phyloP scores from a whole-genome alignment of 495 filamentous ascomycete species.

The Aspergillus hancockii region DNA sequence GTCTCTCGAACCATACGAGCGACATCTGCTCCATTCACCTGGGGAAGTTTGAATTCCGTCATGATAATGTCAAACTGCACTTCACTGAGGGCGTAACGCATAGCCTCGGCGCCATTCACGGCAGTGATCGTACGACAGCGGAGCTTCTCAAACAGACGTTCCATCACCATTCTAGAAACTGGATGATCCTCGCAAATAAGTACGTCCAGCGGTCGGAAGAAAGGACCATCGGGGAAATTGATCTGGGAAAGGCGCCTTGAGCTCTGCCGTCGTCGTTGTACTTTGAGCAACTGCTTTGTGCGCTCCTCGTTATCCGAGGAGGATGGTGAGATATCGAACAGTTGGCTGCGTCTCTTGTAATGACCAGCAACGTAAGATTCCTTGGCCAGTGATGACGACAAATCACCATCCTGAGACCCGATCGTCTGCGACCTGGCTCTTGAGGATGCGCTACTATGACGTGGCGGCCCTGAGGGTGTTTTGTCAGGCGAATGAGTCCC shows the following conservation, averaged over 20 bases:
- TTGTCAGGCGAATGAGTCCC: slow-evolving; percentile 57
- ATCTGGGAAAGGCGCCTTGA: slow-evolving; percentile 90
- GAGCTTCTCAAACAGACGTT: slow-evolving; percentile 91
- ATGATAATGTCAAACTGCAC: slow-evolving; percentile 96
- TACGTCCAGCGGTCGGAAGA: slow-evolving; percentile 89
- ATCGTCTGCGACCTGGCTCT: slow-evolving; percentile 88
- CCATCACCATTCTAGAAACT: slow-evolving; percentile 96
- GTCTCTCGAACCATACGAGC: slow-evolving; percentile 96
- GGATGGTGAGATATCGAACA: slow-evolving; percentile 94
- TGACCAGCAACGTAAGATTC: slow-evolving; percentile 73
- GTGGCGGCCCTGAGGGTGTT: slow-evolving; percentile 37
- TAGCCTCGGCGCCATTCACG: slow-evolving; percentile 82
- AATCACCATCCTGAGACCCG: slow-evolving; percentile 88
- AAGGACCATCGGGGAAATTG: slow-evolving; percentile 74
- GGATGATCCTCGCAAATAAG: slow-evolving; percentile 98
- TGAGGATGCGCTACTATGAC: slow-evolving; percentile 48
- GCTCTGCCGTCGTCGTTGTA: slow-evolving; percentile 88
- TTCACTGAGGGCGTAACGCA: slow-evolving; percentile 88
- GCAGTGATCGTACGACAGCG: slow-evolving; percentile 94
- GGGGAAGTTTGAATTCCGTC: slow-evolving; percentile 93
- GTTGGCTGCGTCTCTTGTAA: slow-evolving; percentile 87
- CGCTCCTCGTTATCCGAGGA: slow-evolving; percentile 97
- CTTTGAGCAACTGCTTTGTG: slow-evolving; percentile 86
- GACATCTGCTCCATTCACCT: slow-evolving; percentile 91
- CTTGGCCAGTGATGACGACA: slow-evolving; percentile 42